Percentiles rank a stretch among this genome's conserved stretches.
Conservation (phyloP, 208 protist genomes). For the Leishmania tarentolae region DNA sequence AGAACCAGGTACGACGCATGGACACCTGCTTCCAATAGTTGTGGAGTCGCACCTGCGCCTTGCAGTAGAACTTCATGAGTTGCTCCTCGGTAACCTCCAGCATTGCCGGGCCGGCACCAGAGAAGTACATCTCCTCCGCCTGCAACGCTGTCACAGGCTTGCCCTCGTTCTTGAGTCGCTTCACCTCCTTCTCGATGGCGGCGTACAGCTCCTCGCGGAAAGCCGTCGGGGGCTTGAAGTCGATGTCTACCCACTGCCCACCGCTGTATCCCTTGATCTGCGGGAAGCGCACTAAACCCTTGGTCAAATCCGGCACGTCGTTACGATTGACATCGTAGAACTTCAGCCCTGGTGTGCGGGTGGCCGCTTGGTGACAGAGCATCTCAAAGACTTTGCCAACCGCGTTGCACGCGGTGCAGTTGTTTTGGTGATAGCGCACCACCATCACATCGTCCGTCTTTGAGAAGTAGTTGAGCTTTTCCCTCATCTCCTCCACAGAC, state of each 20-base stretch:
- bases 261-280: slow-evolving; percentile 85
- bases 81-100: slow-evolving; percentile 76
- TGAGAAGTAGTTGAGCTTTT: slow-evolving; percentile 81
- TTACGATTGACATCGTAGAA: slow-evolving; percentile 83
- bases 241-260: slow-evolving; percentile 82
- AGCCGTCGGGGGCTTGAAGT: slow-evolving; percentile 79
- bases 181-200: slow-evolving; percentile 64
- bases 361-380: slow-evolving; percentile 70
- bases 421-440: slow-evolving; percentile 80
- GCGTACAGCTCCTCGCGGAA: slow-evolving; percentile 78
- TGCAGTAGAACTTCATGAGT: slow-evolving; percentile 64
- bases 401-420: slow-evolving; percentile 87
- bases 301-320: slow-evolving; percentile 63
- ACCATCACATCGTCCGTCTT: slow-evolving; percentile 81
- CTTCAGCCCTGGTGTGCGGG: slow-evolving; percentile 50
- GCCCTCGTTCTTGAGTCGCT: slow-evolving; percentile 46
- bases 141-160: slow-evolving; percentile 77
- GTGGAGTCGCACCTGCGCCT: slow-evolving; percentile 79
- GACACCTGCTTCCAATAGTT: slow-evolving; percentile 90
- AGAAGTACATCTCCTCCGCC: slow-evolving; percentile 91
- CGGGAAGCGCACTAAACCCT: slow-evolving; percentile 78
- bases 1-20: slow-evolving; percentile 81
- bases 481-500: slow-evolving; percentile 70
- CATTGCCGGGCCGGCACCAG: slow-evolving; percentile 75
- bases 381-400: slow-evolving; percentile 81